These are phyloP conservation scores for Boletus coccyginus DNA, from an alignment of 768 basidiomycete species.

Conservation along the genomic window DNA sequence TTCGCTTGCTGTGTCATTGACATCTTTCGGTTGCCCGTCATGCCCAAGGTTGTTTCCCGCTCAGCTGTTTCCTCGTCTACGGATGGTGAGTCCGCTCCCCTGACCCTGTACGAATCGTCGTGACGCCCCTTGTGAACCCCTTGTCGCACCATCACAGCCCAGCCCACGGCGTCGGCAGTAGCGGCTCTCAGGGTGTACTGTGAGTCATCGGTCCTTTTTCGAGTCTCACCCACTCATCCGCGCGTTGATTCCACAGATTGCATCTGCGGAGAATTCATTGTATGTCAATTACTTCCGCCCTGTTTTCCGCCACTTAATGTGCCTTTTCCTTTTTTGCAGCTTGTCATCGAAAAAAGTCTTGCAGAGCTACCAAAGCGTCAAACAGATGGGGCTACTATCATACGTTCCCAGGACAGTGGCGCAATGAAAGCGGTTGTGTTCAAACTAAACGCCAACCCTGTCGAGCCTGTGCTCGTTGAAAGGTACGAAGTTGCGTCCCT, in stretches of 20 bases:
- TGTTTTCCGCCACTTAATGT: constrained; percentile 1
- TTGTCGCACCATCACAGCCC: constrained; percentile 43
- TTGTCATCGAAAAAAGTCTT: constrained; percentile 77
- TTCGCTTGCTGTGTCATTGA: background rate
- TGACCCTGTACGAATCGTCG: background rate
- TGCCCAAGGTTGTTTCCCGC: constrained; percentile 92
- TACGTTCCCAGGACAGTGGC: constrained; percentile 68
- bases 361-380: constrained; percentile 65
- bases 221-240: constrained; percentile 7
- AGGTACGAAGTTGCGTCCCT: constrained; percentile 47
- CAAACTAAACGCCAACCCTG: constrained; percentile 77
- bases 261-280: constrained; percentile 85
- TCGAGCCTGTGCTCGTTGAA: constrained; percentile 73
- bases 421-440: constrained; percentile 65
- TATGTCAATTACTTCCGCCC: constrained; percentile 36
- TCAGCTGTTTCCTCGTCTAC: constrained; percentile 87
- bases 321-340: constrained; percentile 39
- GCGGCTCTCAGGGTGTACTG: constrained; percentile 81
- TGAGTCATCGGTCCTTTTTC: constrained; percentile 36
- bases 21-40: constrained; percentile 29
- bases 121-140: background rate
- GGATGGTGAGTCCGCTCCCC: constrained; percentile 53
- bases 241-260: constrained; percentile 53
- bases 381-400: constrained; percentile 77
- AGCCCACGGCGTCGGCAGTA: constrained; percentile 74